These are phyloP conservation scores for Penicillium freii DNA, from an alignment of 2,329 filamentous ascomycete species.

Conservation along the genomic window DNA sequence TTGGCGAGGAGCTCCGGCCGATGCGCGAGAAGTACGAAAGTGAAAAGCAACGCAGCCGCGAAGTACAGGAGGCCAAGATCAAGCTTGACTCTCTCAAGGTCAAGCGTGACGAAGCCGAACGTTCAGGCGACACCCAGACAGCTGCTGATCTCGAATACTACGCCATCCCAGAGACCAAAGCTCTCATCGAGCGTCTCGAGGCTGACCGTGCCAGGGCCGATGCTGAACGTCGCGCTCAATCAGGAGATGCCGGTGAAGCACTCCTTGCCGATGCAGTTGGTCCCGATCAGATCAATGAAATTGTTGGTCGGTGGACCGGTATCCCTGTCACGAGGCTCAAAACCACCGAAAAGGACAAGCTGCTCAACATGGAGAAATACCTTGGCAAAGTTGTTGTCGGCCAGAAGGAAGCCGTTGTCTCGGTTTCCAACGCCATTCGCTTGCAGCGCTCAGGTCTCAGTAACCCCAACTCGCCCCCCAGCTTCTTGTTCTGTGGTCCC, in stretches of 20 bases:
- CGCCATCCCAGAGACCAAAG: slow-evolving; percentile 88
- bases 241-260: slow-evolving; percentile 62
- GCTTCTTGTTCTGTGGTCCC: slow-evolving; percentile 97
- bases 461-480: slow-evolving; percentile 95
- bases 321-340: slow-evolving; percentile 93
- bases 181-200: slow-evolving; percentile 77
- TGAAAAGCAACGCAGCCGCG: slow-evolving; percentile 85
- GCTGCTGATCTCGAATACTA: slow-evolving; percentile 96
- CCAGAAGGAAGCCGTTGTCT: slow-evolving; percentile 87
- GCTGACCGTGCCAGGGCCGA: slow-evolving; percentile 76
- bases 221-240: slow-evolving; percentile 56
- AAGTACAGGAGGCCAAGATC: slow-evolving; percentile 90
- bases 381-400: slow-evolving; percentile 84
- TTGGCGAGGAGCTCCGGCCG: slow-evolving; percentile 87
- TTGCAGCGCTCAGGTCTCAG: slow-evolving; percentile 89
- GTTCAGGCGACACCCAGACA: slow-evolving; percentile 76
- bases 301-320: slow-evolving; percentile 95
- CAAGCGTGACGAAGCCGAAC: slow-evolving; percentile 90
- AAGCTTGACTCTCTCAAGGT: slow-evolving; percentile 90
- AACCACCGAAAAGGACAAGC: slow-evolving; percentile 95
- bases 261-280: slow-evolving; percentile 92
- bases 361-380: slow-evolving; percentile 93
- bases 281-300: slow-evolving; percentile 98
- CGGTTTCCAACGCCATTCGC: slow-evolving; percentile 93
- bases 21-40: slow-evolving; percentile 93